These are phyloP conservation scores for Dactylonectria estremocensis DNA, from an alignment of 2,329 filamentous ascomycete genomes.

Conservation along the genomic window DNA sequence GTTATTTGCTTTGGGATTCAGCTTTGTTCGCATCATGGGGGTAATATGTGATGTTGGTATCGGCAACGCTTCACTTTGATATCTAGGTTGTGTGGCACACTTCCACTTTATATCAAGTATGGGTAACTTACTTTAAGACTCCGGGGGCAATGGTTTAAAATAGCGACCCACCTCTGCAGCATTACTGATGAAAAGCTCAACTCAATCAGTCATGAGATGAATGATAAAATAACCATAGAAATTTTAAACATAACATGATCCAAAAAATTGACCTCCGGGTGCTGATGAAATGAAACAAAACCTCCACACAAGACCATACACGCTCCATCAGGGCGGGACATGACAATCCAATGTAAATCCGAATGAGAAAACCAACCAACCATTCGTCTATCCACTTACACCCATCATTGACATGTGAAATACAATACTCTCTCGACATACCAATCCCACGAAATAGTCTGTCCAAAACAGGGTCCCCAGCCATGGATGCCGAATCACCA, in stretches of 20 bases:
- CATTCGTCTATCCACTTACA: neutral
- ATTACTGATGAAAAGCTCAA: no score
- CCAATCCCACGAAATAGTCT: neutral
- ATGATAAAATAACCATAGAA: no score
- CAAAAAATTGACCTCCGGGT: neutral
- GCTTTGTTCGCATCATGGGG: no score
- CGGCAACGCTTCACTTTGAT: no score
- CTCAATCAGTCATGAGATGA: no score
- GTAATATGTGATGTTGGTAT: no score
- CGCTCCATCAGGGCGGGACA: neutral
- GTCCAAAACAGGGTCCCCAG: neutral
- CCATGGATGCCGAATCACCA: neutral
- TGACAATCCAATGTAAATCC: neutral
- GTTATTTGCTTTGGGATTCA: no score
- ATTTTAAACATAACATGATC: neutral
- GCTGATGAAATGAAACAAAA: neutral
- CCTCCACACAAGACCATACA: neutral
- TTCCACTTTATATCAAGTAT: no score
- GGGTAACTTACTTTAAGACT: no score
- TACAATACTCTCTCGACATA: neutral
- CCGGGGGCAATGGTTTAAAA: no score
- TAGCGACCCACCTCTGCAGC: no score
- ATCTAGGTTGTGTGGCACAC: no score
- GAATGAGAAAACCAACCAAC: neutral
- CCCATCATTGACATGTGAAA: neutral